A percentile compares a stretch with the other conserved stretches of the same genome.
Conservation (phyloP, 202 grass and related monocot species). For the Bolboschoenoplectus hybrid region DNA sequence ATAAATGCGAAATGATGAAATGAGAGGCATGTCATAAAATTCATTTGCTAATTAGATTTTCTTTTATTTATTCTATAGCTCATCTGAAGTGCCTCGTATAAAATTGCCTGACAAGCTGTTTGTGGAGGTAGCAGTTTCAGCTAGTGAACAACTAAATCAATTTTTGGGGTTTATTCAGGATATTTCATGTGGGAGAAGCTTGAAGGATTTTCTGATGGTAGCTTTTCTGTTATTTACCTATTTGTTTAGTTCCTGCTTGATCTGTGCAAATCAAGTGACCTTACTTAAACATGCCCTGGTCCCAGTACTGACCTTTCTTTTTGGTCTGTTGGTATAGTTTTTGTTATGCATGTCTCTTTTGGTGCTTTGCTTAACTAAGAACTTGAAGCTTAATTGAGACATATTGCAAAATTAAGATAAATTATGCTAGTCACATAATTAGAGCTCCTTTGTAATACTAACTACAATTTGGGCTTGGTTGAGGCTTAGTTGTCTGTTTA, state of each 20-base stretch:
- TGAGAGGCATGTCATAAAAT: not conserved
- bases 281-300: not conserved
- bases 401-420: not conserved
- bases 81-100: slow-evolving; percentile 63
- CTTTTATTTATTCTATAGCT: slow-evolving; percentile 39
- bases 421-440: not conserved
- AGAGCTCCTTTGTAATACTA: not conserved
- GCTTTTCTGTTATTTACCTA: not conserved
- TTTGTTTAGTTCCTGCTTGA: not conserved
- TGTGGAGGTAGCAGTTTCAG: slow-evolving; percentile 64
- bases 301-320: not conserved
- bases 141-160: slow-evolving; percentile 69
- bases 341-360: not conserved
- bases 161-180: slow-evolving; percentile 83
- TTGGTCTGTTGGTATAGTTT: not conserved
- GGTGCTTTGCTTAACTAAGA: not conserved
- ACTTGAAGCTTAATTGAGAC: not conserved
- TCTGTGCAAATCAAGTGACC: not conserved
- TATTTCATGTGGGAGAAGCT: slow-evolving; percentile 79
- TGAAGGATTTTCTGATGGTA: slow-evolving; percentile 88
- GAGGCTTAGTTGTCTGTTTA: not conserved
- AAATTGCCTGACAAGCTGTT: slow-evolving; percentile 72
- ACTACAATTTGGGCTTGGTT: not conserved
- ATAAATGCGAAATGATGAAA: not conserved
- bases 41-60: slow-evolving; percentile 30